phyloP scores from a whole-genome alignment of 202 grass and related monocot genomes.

The Setaria italica region DNA sequence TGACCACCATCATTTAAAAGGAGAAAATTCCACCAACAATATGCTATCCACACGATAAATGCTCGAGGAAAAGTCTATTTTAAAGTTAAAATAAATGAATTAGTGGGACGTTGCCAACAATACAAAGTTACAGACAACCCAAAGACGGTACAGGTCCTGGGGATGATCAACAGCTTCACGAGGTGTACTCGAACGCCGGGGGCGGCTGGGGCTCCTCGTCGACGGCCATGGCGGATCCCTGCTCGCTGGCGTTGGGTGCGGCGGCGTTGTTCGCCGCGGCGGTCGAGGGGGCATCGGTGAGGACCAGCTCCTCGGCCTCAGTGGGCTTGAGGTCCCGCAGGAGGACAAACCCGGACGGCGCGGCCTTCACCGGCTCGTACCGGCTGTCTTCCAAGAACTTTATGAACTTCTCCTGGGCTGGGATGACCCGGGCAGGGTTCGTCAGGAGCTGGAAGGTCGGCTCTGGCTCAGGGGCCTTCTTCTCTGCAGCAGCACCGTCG shows the following conservation, averaged over 20 bases:
- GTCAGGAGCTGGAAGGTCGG: constrained; percentile 64
- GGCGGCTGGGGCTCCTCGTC: constrained; percentile 89
- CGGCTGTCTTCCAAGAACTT: constrained; percentile 85
- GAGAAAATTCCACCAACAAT: neutral
- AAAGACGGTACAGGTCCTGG: neutral
- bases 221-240: constrained; percentile 68
- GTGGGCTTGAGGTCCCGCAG: constrained; percentile 72
- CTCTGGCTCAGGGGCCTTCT: constrained; percentile 67
- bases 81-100: constrained; percentile 22
- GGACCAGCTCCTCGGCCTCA: constrained; percentile 70
- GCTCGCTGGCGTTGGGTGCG: constrained; percentile 30
- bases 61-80: neutral
- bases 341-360: constrained; percentile 77
- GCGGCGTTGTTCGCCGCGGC: constrained; percentile 23
- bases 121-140: constrained; percentile 36
- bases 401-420: constrained; percentile 91
- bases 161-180: constrained; percentile 34
- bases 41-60: neutral
- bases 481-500: constrained; percentile 58
- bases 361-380: constrained; percentile 77
- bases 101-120: constrained; percentile 22
- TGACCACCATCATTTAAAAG: neutral
- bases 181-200: constrained; percentile 66
- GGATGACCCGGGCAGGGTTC: constrained; percentile 83
- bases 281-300: constrained; percentile 61